Evolutionary conservation across 805 yeast species (phyloP), one percentile per base, ranked within the genome.

Genomic region (Tetrapisispora iriomotensis): DNA sequence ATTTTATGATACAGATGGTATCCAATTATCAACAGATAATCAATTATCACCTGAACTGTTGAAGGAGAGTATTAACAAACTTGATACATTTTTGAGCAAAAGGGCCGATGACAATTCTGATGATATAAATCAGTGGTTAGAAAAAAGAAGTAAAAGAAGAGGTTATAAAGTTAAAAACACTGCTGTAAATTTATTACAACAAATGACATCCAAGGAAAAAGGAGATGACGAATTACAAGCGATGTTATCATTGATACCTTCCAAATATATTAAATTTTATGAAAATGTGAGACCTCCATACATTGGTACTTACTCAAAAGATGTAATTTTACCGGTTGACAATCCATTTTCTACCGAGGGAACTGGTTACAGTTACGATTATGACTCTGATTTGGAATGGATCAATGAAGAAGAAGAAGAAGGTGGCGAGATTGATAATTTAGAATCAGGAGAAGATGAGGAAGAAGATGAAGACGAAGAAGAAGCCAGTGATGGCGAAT

Each of bases 301-400:
- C 48, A 62, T 63, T 26, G 82, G 82, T 1, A 70, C 81, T 0
- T 74, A 65, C 40, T 69, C 68, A 6, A 69, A 56, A 39, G 53
- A 41, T 40, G 35, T 51, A 37, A 23, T 42, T n/a, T 26, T 56
- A 29, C 60, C 56, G 10, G 51, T 34, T 26, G 47, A 53, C 23
- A 41, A 56, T 24, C 65, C 59, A 15, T 67, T 47, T 53, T 58
- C 49, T 48, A 63, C 53, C 6, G 62, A 54, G 19, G 51, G 50
- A 8, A 48, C 61, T 1, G 56, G 55, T 14, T 45, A 70, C 45
- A 65, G 74, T 36, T 72, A 71, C 49, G 73, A 65, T 13, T 70
- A 65, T 37, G 74, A 72, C 32, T 66, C 75, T 8, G 81, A 75
- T 44, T 62, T 66, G 29, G 82, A 76, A 45, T 75, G 76, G 72